A percentile compares a stretch with the other conserved stretches of the same genome.
Conservation (phyloP, 2,329 filamentous ascomycete genomes). For the Phialophora chinensis region DNA sequence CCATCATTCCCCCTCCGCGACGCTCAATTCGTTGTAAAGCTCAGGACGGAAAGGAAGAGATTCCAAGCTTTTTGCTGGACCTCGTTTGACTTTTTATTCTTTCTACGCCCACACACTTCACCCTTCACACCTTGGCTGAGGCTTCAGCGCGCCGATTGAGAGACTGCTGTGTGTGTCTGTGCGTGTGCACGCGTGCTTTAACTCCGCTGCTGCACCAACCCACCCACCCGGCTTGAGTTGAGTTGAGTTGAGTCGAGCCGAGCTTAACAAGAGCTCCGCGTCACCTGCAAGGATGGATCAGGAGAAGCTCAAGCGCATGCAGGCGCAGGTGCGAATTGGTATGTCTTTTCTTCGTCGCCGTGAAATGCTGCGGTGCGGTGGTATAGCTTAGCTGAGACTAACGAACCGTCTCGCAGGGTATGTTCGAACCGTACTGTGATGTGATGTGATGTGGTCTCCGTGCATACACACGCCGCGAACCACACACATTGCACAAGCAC, state of each 20-base stretch:
- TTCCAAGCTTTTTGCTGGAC: background rate
- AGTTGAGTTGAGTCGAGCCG: slow-evolving; percentile 16
- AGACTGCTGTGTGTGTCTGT: too few relatives aligned
- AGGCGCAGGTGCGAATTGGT: slow-evolving; percentile 73
- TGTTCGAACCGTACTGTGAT: slow-evolving; percentile 6
- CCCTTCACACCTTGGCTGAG: background rate
- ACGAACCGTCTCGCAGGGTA: slow-evolving; percentile 31
- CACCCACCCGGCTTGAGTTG: slow-evolving; percentile 2
- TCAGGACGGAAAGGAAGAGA: background rate
- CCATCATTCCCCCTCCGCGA: background rate
- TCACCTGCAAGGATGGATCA: slow-evolving; percentile 62
- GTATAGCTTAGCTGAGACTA: background rate
- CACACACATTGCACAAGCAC: background rate
- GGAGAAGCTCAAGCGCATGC: slow-evolving; percentile 70
- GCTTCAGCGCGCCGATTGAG: background rate
- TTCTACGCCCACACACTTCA: background rate
- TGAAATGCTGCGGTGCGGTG: background rate
- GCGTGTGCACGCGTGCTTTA: background rate
- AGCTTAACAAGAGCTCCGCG: slow-evolving; percentile 35
- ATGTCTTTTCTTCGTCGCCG: slow-evolving; percentile 49
- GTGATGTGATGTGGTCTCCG: background rate
- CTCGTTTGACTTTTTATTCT: background rate
- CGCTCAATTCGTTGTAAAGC: background rate
- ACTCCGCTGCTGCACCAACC: background rate
- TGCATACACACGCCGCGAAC: background rate